Conservation (phyloP, 257 asterid species). For the Solanum tarapatanum region DNA sequence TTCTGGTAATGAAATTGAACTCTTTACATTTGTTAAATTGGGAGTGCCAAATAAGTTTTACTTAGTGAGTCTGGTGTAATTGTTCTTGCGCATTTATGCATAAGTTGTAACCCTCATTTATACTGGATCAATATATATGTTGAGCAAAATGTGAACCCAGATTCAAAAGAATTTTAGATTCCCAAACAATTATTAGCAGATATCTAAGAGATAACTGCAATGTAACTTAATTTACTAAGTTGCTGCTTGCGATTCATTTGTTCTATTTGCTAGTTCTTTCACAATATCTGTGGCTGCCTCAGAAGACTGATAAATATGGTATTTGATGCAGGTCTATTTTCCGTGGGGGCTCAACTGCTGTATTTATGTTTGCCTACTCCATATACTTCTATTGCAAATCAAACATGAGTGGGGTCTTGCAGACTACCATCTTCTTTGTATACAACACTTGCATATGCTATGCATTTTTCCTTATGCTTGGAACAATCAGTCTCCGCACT, state of each 20-base stretch:
- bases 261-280: not conserved
- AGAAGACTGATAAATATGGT: not conserved
- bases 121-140: not conserved
- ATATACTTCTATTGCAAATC: constrained; percentile 52
- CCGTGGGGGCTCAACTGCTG: constrained; percentile 72
- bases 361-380: constrained; percentile 56
- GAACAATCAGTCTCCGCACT: constrained; percentile 50
- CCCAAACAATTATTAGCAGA: not conserved
- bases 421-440: constrained; percentile 51
- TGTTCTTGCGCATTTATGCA: not conserved
- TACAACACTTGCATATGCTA: constrained; percentile 63
- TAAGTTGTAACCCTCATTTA: not conserved
- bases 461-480: constrained; percentile 69
- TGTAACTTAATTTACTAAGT: not conserved
- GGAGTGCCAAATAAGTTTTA: not conserved
- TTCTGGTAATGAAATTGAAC: not conserved
- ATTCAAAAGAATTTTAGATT: not conserved
- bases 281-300: not conserved
- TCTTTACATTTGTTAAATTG: not conserved
- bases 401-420: constrained; percentile 58
- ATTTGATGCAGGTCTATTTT: constrained; percentile 52
- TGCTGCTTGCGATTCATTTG: not conserved
- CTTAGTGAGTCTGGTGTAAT: not conserved
- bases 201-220: not conserved
- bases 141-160: not conserved